Conservation (phyloP, 2,329 filamentous ascomycete genomes). For the Neonectria faginata region DNA sequence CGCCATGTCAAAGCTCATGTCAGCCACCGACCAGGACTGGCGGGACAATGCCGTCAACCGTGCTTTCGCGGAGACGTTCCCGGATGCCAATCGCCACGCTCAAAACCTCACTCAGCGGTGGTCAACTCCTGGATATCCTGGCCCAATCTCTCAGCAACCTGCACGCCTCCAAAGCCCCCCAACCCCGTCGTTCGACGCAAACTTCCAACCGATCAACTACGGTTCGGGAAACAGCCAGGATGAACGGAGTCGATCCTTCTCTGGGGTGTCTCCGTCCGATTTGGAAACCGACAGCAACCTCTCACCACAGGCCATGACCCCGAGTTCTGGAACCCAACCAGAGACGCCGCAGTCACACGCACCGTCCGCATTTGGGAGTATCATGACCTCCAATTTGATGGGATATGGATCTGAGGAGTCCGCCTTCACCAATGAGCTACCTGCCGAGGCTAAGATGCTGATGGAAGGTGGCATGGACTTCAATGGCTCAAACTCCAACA, state of each 20-base stretch:
- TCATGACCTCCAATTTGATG: slow-evolving; percentile 34
- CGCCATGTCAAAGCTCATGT: slow-evolving; percentile 57
- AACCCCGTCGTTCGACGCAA: slow-evolving; percentile 35
- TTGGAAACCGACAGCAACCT: slow-evolving; percentile 24
- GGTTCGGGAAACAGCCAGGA: slow-evolving; percentile 22
- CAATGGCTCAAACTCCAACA: slow-evolving; percentile 37
- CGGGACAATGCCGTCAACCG: slow-evolving; percentile 61
- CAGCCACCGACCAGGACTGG: slow-evolving; percentile 52
- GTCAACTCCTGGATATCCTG: slow-evolving; percentile 36
- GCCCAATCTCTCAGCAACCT: slow-evolving; percentile 12
- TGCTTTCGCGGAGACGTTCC: slow-evolving; percentile 61
- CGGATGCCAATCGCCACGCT: slow-evolving; percentile 49
- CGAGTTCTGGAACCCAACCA: slow-evolving; percentile 42
- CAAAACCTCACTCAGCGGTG: slow-evolving; percentile 42
- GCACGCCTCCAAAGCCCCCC: slow-evolving; percentile 31
- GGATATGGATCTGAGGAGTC: slow-evolving; percentile 45
- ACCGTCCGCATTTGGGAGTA: slow-evolving; percentile 34
- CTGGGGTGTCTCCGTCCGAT: slow-evolving; percentile 35
- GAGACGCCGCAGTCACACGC: slow-evolving; percentile 37
- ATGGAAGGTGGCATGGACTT: slow-evolving; percentile 47
- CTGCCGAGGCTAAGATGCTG: slow-evolving; percentile 58
- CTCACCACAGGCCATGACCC: slow-evolving; percentile 47
- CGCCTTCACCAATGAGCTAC: slow-evolving; percentile 57
- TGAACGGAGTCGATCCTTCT: slow-evolving; percentile 37
- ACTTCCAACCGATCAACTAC: slow-evolving; percentile 44